Base-by-base conservation (phyloP, 495 filamentous ascomycete genomes). In the Penicillium flavigenum region DNA sequence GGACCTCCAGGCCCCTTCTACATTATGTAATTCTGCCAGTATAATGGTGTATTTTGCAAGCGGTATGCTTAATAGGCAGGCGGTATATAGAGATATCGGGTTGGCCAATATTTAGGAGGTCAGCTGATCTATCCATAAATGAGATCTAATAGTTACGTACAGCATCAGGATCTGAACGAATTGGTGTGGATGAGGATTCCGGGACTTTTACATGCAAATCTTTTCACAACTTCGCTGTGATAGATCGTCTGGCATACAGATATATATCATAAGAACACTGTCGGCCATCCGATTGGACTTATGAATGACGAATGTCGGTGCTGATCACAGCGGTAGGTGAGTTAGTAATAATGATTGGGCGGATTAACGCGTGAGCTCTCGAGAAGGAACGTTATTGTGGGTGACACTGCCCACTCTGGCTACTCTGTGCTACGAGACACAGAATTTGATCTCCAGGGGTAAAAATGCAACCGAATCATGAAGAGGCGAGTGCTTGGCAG, bases 311-410 rank as follows among this genome's bases (percentile, higher is more conserved):
- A 67, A 65, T 69, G 58, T 49, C n/a, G 45, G 50, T 36, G 47
- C 19, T 27, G 59, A 67, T 69, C 66, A 69, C 66, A 53, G 56
- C 47, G 24, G 50, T 55, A 56, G 48, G 27, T 44, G 49, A 24
- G 24, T 36, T 57, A 5, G 5, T 17, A 16, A 9, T 17, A 24
- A 22, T 63, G 62, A 69, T 69, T 69, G 66, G 66, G 19, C 10
- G 27, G 26, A 20, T 64, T 68, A 54, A 53, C 63, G 65, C 65
- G 61, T 51, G 49, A 47, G 9, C 7, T n/a, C 32, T 38, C 2
- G 20, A 1, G 16, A 17, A 24, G 22, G 6, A 39, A 39, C n/a
- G 6, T n/a, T n/a, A 17, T 17, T 39, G n/a, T 39, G n/a, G 9
- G 20, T 41, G 22, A 51, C 34, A 51, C 31, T 14, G 32, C 6